A percentile compares a stretch with the other conserved stretches of the same genome.
Conservation (phyloP, 2,329 filamentous ascomycete species). For the Alternaria sp. region DNA sequence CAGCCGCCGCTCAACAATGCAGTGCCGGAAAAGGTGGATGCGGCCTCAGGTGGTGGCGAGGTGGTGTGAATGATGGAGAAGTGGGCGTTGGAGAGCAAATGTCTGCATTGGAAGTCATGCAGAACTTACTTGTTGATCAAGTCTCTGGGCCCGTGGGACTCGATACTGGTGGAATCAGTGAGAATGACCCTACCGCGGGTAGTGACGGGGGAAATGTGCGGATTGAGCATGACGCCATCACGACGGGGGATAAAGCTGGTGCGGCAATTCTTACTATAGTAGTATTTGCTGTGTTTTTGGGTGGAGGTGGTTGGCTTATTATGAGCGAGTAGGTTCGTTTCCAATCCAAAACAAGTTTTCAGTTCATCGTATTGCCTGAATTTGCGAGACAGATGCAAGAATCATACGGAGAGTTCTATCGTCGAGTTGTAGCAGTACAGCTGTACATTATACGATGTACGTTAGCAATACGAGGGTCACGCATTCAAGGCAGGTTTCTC, state of each 20-base stretch:
- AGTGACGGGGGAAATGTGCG: constrained; percentile 36
- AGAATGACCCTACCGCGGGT: constrained; percentile 56
- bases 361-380: neutral
- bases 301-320: constrained; percentile 62
- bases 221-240: constrained; percentile 50
- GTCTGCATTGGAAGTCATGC: constrained; percentile 63
- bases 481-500: neutral
- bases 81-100: constrained; percentile 67
- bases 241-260: constrained; percentile 70
- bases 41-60: constrained; percentile 54
- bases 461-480: neutral
- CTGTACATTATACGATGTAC: neutral
- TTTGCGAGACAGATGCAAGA: neutral
- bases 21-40: constrained; percentile 59
- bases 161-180: constrained; percentile 60
- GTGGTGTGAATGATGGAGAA: constrained; percentile 55
- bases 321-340: constrained; percentile 18
- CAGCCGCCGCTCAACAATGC: constrained; percentile 63
- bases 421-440: neutral
- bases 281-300: constrained; percentile 62
- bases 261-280: constrained; percentile 70
- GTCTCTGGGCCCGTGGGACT: constrained; percentile 54
- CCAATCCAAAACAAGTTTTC: neutral
- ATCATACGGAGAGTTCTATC: neutral
- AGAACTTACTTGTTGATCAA: constrained; percentile 53